Percentiles rank a stretch among this genome's conserved stretches.
Conservation (phyloP, 129 eudicot species). For the Silybum marianum region DNA sequence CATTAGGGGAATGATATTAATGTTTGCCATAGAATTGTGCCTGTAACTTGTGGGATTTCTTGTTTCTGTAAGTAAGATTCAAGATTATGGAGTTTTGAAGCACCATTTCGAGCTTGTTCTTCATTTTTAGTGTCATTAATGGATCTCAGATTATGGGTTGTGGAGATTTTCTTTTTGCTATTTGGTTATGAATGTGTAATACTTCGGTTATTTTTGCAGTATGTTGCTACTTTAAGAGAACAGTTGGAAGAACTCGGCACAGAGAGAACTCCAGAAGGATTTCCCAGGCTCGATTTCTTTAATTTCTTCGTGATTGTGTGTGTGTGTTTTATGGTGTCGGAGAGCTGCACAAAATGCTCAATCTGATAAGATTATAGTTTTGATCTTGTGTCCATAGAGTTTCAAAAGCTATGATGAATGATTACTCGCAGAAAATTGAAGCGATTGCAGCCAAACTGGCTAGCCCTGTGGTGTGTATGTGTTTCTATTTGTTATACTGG, state of each 20-base stretch:
- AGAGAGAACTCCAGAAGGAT: constrained; percentile 77
- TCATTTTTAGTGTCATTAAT: neutral
- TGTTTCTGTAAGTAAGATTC: neutral
- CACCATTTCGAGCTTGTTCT: neutral
- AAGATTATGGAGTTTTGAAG: neutral
- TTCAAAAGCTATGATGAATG: constrained; percentile 66
- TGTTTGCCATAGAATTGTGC: neutral
- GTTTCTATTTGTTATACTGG: neutral
- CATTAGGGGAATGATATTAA: too few species aligned
- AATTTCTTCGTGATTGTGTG: neutral
- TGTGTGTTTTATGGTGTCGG: constrained; percentile 1
- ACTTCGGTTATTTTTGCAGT: constrained; percentile 41
- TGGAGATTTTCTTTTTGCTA: neutral
- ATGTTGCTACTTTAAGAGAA: constrained; percentile 87
- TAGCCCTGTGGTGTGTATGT: constrained; percentile 50
- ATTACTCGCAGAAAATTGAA: constrained; percentile 85
- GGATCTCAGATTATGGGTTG: neutral
- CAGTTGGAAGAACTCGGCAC: constrained; percentile 72
- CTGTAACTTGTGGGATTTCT: constrained; percentile 3
- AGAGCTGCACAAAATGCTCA: constrained; percentile 1
- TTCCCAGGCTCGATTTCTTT: constrained; percentile 57
- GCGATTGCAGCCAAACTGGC: constrained; percentile 75
- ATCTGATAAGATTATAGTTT: constrained; percentile 3
- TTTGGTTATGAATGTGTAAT: constrained; percentile 5
- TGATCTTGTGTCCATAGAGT: constrained; percentile 43